phyloP scores from a whole-genome alignment of 148 eudicot species.

The Selenicereus undatus region DNA sequence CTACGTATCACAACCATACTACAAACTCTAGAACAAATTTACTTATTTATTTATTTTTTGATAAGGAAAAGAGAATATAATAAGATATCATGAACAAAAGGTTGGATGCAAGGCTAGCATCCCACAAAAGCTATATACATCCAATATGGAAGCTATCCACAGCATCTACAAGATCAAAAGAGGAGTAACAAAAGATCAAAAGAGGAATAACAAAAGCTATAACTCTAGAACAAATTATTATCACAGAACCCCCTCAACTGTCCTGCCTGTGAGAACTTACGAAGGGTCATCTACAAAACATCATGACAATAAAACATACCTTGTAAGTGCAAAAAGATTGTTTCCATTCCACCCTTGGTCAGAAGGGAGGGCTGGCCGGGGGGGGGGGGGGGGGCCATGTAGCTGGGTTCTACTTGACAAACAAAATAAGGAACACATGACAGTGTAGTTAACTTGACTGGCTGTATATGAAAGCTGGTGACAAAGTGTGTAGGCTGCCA shows the following conservation, averaged over 20 bases:
- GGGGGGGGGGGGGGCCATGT: neutral
- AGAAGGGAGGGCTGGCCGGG: too few relatives aligned
- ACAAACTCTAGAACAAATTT: neutral
- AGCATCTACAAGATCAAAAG: too few relatives aligned
- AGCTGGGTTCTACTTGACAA: neutral
- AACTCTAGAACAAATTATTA: neutral
- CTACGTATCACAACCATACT: neutral
- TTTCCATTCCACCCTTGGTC: neutral
- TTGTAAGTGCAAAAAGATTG: neutral
- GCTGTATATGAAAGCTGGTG: neutral
- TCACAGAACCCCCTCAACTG: neutral
- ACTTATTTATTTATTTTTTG: too few relatives aligned
- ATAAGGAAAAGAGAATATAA: too few relatives aligned
- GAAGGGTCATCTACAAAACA: neutral
- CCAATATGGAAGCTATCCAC: too few relatives aligned
- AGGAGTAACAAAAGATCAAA: too few relatives aligned
- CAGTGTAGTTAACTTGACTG: neutral
- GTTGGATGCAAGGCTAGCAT: too few relatives aligned
- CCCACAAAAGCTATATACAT: too few relatives aligned
- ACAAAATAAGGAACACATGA: neutral
- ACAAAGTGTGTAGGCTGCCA: neutral
- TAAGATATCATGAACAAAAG: too few relatives aligned
- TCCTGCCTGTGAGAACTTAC: neutral
- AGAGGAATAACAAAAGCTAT: too few relatives aligned
- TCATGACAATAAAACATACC: neutral